Conservation (phyloP, 2,329 filamentous ascomycete species). For the Beauveria sp. region DNA sequence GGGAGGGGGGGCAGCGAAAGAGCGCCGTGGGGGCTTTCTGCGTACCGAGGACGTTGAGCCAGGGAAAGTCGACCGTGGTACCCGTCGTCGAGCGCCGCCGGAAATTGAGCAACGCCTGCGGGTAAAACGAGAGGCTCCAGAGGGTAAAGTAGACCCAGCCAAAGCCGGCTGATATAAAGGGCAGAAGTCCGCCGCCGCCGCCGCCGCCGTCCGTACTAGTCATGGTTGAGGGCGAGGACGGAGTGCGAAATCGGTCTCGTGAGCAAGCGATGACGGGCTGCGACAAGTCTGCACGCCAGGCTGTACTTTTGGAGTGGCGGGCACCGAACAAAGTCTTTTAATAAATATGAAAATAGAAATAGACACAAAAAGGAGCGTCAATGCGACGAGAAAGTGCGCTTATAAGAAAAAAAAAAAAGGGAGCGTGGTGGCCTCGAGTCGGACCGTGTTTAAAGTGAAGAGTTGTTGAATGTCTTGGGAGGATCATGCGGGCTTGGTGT, state of each 20-base stretch:
- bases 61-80: slow-evolving; percentile 80
- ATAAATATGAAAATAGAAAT: not conserved
- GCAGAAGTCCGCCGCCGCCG: slow-evolving; percentile 30
- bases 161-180: slow-evolving; percentile 48
- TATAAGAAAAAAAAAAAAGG: not conserved
- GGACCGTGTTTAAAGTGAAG: not conserved
- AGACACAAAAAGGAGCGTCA: not conserved
- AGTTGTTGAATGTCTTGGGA: not conserved
- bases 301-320: too few relatives aligned
- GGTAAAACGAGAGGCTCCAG: slow-evolving; percentile 91
- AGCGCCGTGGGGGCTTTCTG: too few relatives aligned
- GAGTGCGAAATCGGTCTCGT: too few relatives aligned
- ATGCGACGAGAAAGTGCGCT: not conserved
- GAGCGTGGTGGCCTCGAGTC: not conserved
- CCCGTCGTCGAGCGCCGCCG: slow-evolving; percentile 70
- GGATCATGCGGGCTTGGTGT: not conserved
- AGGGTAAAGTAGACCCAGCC: slow-evolving; percentile 70
- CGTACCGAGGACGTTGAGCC: slow-evolving; percentile 59
- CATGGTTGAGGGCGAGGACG: not conserved
- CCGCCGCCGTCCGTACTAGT: too few relatives aligned
- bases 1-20: too few relatives aligned
- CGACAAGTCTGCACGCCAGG: too few relatives aligned
- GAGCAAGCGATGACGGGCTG: too few relatives aligned
- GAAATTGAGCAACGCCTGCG: slow-evolving; percentile 77
- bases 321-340: too few relatives aligned